Percentiles rank a stretch among this genome's conserved stretches.
Evolutionary conservation across 1,139 yeast species (phyloP).

Genomic region (Candida sp.): DNA sequence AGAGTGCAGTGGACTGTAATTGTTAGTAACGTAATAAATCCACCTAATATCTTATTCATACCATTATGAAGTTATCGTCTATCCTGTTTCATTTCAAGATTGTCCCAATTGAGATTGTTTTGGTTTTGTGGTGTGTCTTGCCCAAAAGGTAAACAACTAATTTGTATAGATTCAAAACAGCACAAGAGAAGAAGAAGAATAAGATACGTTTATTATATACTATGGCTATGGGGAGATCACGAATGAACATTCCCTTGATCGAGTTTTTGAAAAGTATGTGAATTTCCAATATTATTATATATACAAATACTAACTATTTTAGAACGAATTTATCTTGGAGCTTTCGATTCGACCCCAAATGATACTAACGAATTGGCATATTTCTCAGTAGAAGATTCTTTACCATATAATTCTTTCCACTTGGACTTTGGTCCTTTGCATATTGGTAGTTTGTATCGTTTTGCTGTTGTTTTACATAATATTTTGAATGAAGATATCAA

Average conservation of each 20-base stretch:
- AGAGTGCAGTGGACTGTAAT: slow-evolving; percentile 43
- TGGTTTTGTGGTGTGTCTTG: background rate
- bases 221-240: slow-evolving; percentile 8
- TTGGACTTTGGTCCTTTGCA: slow-evolving; percentile 96
- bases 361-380: slow-evolving; percentile 77
- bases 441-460: slow-evolving; percentile 87
- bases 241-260: slow-evolving; percentile 29
- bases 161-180: too few species aligned
- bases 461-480: slow-evolving; percentile 92
- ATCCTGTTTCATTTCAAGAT: background rate
- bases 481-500: slow-evolving; percentile 82
- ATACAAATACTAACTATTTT: slow-evolving; percentile 27
- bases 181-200: too few species aligned
- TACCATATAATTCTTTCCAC: slow-evolving; percentile 91
- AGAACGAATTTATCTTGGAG: slow-evolving; percentile 89
- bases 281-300: too few species aligned
- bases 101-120: background rate
- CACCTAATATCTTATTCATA: too few species aligned
- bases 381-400: slow-evolving; percentile 88
- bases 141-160: slow-evolving; percentile 3
- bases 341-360: slow-evolving; percentile 75
- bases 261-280: slow-evolving; percentile 47
- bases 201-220: too few species aligned
- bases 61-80: too few species aligned
- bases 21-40: too few species aligned